Conservation (phyloP, 345 rosid genomes). For the Raphanus sativus region DNA sequence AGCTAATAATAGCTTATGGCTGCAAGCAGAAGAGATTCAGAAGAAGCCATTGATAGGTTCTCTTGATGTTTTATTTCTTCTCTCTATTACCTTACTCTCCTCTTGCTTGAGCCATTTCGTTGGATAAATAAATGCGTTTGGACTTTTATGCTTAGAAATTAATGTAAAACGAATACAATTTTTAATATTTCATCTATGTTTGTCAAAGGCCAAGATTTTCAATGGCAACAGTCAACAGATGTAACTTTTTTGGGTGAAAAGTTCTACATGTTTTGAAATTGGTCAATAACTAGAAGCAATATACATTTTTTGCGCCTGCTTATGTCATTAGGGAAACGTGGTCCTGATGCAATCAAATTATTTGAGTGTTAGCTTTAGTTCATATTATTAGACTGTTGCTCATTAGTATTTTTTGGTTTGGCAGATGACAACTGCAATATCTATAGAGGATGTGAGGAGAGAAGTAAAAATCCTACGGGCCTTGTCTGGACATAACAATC, state of each 20-base stretch:
- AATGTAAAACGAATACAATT: not conserved
- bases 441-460: slow-evolving; percentile 96
- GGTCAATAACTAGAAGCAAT: slow-evolving; percentile 18
- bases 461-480: slow-evolving; percentile 90
- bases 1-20: not conserved
- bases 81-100: slow-evolving; percentile 6
- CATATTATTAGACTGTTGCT: slow-evolving; percentile 15
- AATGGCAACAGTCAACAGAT: not conserved
- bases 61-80: slow-evolving; percentile 20
- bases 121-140: slow-evolving; percentile 10
- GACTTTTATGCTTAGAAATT: slow-evolving; percentile 18
- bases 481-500: slow-evolving; percentile 78
- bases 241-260: not conserved
- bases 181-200: slow-evolving; percentile 5
- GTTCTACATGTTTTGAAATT: slow-evolving; percentile 13
- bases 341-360: not conserved
- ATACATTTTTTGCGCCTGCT: not conserved
- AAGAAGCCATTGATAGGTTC: not conserved
- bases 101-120: slow-evolving; percentile 7
- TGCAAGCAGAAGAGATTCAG: slow-evolving; percentile 12
- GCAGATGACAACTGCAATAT: slow-evolving; percentile 98
- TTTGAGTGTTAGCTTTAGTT: slow-evolving; percentile 10
- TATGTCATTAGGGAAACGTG: slow-evolving; percentile 7
- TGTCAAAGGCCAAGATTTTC: slow-evolving; percentile 21
- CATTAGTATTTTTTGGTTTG: slow-evolving; percentile 15